phyloP scores from a whole-genome alignment of 306 rosid species.

The Sicyos edulis region DNA sequence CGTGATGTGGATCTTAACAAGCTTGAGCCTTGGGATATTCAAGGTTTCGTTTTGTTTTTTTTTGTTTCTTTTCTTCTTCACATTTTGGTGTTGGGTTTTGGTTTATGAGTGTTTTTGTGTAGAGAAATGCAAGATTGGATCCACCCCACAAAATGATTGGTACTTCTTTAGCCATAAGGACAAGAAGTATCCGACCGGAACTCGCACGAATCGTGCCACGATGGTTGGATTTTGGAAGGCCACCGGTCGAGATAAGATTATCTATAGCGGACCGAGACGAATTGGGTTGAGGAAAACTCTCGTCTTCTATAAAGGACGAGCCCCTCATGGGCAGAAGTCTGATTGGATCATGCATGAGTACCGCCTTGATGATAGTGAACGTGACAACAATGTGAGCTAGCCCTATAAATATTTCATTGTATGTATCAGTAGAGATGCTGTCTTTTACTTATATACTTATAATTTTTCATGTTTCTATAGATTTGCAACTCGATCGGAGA shows the following conservation, averaged over 20 bases:
- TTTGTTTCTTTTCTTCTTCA: neutral
- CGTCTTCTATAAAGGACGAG: slow-evolving; percentile 54
- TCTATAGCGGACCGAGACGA: slow-evolving; percentile 36
- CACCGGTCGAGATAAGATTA: slow-evolving; percentile 53
- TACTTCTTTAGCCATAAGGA: slow-evolving; percentile 60
- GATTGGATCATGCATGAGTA: slow-evolving; percentile 68
- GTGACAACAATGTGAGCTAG: slow-evolving; percentile 31
- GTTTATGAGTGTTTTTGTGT: neutral
- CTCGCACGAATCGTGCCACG: slow-evolving; percentile 52
- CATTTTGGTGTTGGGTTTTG: neutral
- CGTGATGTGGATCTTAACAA: slow-evolving; percentile 56
- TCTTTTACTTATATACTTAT: no score
- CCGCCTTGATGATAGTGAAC: slow-evolving; percentile 39
- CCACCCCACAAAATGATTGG: slow-evolving; percentile 58
- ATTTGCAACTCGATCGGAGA: slow-evolving; percentile 30
- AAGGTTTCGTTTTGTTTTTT: slow-evolving; percentile 29
- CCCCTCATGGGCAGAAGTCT: slow-evolving; percentile 55
- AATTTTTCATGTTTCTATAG: no score
- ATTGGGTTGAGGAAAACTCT: slow-evolving; percentile 55
- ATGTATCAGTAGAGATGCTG: no score
- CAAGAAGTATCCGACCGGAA: slow-evolving; percentile 56
- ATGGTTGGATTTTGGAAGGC: slow-evolving; percentile 61
- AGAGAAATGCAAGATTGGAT: slow-evolving; percentile 58
- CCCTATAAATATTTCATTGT: neutral
- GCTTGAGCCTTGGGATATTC: slow-evolving; percentile 65